Conservation (phyloP, 1,284 basidiomycete species). For the Cryptococcus maquisensis region DNA sequence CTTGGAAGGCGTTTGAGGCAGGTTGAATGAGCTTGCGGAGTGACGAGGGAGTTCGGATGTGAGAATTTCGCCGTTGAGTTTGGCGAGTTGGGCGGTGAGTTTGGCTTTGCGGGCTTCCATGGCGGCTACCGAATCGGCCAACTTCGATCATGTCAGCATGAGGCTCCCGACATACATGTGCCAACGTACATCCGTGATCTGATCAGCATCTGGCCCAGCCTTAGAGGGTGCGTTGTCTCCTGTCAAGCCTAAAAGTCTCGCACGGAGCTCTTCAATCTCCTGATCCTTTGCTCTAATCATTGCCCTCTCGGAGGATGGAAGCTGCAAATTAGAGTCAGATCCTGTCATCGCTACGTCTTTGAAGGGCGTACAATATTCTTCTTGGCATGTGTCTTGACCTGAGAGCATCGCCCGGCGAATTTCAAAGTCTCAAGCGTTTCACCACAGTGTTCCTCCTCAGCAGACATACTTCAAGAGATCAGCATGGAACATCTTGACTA, state of each 20-base stretch:
- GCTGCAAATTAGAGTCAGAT: slow-evolving; percentile 18
- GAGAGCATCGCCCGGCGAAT: slow-evolving; percentile 56
- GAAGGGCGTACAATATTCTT: slow-evolving; percentile 50
- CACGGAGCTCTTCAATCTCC: slow-evolving; percentile 49
- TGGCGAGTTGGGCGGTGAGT: slow-evolving; percentile 36
- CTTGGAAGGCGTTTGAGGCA: slow-evolving; percentile 22
- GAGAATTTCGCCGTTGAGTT: slow-evolving; percentile 46
- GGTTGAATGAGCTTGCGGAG: slow-evolving; percentile 3
- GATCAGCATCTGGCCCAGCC: slow-evolving; percentile 5
- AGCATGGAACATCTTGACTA: background rate
- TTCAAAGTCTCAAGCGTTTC: slow-evolving; percentile 57
- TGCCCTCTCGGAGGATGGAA: slow-evolving; percentile 43
- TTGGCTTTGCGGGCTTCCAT: slow-evolving; percentile 43
- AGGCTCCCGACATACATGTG: background rate
- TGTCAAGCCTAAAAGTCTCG: slow-evolving; percentile 35
- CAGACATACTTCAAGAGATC: slow-evolving; percentile 26
- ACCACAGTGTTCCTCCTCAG: slow-evolving; percentile 51
- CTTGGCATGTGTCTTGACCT: slow-evolving; percentile 56
- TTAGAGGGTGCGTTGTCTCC: background rate
- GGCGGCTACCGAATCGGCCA: slow-evolving; percentile 38
- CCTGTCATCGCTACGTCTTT: background rate
- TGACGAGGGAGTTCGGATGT: slow-evolving; percentile 38
- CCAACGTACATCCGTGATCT: slow-evolving; percentile 25
- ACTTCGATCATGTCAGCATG: slow-evolving; percentile 15
- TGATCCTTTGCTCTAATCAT: slow-evolving; percentile 50